phyloP scores from a whole-genome alignment of 2,329 filamentous ascomycete genomes.

The Paracorniculantispora psalliotae region DNA sequence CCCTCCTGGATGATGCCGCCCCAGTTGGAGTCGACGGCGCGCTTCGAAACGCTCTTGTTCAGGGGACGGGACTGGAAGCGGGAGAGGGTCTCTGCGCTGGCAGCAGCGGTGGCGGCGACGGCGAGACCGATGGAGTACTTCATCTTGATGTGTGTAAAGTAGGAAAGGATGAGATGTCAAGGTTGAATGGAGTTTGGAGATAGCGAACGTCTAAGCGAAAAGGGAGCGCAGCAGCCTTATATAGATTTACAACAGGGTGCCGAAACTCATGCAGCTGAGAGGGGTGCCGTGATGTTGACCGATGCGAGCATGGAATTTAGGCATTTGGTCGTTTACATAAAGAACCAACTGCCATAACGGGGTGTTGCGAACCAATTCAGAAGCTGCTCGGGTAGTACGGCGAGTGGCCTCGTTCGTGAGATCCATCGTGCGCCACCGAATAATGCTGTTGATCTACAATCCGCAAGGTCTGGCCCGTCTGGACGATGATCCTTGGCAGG shows the following conservation, averaged over 20 bases:
- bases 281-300: too few species aligned
- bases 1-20: conserved; percentile 6
- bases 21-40: not conserved
- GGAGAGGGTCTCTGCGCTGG: not conserved
- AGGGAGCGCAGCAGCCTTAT: not conserved
- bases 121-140: not conserved
- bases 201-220: not conserved
- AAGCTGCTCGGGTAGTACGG: not conserved
- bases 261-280: not conserved
- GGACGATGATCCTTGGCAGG: too few species aligned
- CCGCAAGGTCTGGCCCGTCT: too few species aligned
- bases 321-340: too few species aligned
- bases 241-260: not conserved
- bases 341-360: not conserved
- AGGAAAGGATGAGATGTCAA: not conserved
- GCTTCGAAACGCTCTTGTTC: not conserved
- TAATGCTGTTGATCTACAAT: too few species aligned
- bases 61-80: not conserved
- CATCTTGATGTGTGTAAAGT: not conserved
- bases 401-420: not conserved
- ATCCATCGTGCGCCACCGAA: too few species aligned
- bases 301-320: too few species aligned
- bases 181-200: not conserved
- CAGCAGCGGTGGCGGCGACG: not conserved
- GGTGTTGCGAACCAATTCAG: not conserved